Base-by-base conservation (phyloP, 2,329 filamentous ascomycete species). In the Byssothecium circinans region DNA sequence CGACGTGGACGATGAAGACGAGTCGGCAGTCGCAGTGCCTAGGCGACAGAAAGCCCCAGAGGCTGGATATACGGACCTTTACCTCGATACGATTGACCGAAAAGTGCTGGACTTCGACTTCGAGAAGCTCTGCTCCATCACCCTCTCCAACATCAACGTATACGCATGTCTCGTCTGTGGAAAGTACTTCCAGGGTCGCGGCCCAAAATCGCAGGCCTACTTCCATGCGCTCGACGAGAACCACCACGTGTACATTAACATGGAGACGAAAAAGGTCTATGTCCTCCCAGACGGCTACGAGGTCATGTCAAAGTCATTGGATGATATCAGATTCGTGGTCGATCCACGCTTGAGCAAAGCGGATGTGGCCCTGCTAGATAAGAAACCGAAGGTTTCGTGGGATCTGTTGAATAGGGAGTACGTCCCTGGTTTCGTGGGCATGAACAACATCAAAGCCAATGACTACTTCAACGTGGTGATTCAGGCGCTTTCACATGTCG, bases 371-470 rank as follows among this genome's bases (percentile, higher is more conserved):
- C 83, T 84, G 61, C 75, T 97, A 56, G 94, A 97, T 74, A 85
- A 77, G 63, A 78, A 78, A 56, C 75, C 77, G 43, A 78, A 79
- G 64, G 79, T 76, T 15, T 82, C 84, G 36, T 91, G 86, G 81
- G 92, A 95, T 62, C 79, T 97, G 34, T 79, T 80, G 41, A 90
- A 90, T 54, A 89, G 87, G 71, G 84, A 88, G 68, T 99, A 99
- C 74, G 86, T 86, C 57, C 94, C 94, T 17, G 92, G 94, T 5
- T 99, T 91, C 68, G 90, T 99, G 52, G 94, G 94, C 57, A 95
- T 99, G 89, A 99, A 99, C 80, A 99, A 99, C 74, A 96, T 99
- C 79, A 99, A 99, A 73, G 90, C 94, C 49, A 99, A 99, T 74
- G 94, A 99, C 76, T 99, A 99, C 75, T 81, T 97, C 66, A 99